Conservation (phyloP, 139 green algal species). For the Asterochloris sp. region DNA sequence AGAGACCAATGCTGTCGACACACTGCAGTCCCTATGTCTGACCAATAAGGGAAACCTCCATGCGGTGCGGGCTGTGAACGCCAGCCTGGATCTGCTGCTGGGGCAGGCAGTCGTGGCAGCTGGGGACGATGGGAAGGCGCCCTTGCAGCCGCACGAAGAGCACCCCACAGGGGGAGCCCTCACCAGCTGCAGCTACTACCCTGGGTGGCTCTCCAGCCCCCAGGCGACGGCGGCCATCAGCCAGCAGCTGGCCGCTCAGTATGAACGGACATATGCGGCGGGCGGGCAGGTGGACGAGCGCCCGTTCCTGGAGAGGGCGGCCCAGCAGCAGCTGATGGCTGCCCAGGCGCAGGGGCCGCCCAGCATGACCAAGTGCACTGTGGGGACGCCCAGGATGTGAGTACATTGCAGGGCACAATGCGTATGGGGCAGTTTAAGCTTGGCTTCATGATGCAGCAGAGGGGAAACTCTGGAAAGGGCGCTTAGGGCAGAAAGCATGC, state of each 20-base stretch:
- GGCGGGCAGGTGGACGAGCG: slow-evolving; percentile 22
- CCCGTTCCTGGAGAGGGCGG: slow-evolving; percentile 11
- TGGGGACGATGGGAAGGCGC: no score
- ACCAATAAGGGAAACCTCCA: slow-evolving; percentile 15
- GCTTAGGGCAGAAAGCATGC: no score
- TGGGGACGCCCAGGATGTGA: slow-evolving; percentile 16
- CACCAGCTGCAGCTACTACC: slow-evolving; percentile 9
- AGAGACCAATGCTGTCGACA: slow-evolving; percentile 5
- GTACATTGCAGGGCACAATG: neutral
- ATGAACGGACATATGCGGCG: slow-evolving; percentile 1
- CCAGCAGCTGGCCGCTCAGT: neutral
- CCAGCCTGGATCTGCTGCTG: slow-evolving; percentile 18
- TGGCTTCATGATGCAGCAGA: no score
- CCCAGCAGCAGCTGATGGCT: neutral
- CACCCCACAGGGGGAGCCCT: neutral
- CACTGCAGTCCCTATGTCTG: slow-evolving; percentile 10
- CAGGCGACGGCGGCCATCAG: neutral
- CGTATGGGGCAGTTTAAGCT: neutral
- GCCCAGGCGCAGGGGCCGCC: slow-evolving; percentile 3
- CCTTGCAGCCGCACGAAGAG: neutral
- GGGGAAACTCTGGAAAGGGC: no score
- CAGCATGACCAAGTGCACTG: slow-evolving; percentile 13
- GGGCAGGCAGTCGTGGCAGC: neutral
- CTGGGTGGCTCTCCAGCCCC: slow-evolving; percentile 10
- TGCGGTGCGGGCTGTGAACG: slow-evolving; percentile 10